Base-by-base conservation (phyloP, 441 rosid genomes). In the Iberis amara region DNA sequence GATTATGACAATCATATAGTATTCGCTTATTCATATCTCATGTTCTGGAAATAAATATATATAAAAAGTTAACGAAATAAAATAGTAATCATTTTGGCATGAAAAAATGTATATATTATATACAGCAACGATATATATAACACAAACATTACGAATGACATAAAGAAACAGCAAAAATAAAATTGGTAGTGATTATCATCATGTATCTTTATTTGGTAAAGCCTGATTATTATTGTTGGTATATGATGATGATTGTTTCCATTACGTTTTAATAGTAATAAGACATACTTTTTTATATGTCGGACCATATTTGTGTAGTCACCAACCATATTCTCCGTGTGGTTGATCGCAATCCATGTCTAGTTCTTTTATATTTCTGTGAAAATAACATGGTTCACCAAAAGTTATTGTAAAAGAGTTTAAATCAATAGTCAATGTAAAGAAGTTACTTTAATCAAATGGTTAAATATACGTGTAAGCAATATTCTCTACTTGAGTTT, bases 1-100 rank as follows among this genome's bases (percentile, higher is more conserved):
- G 43, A 62, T 54, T 54, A 47, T 54, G 55, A 39, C 28, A 54
- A 39, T 54, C 61, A 54, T 62, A 31, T 13, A 13, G 11, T 61
- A 53, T 61, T 45, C 52, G 47, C 18, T 45, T 24, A 11, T 10
- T 18, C 28, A 38, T 37, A 52, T 45, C 43, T 44, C 27, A 61
- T 38, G 9, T 30, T 0, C 3, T 45, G 11, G 4, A 37, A 14
- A 37, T 44, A n/a, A 15, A 11, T 27, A n/a, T n/a, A n/a, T n/a
- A n/a, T n/a, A n/a, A 18, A 27, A 37, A 37, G 5, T 11, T 44
- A 5, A n/a, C 31, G 11, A 61, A 37, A 36, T 2, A 47, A 38
- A n/a, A 1, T 6, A 4, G 39, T 38, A 52, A 61, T 61, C 13
- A 35, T 42, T 42, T 12, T 28, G 21, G 21, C 21, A 18, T 18